Conservation (phyloP, 2,329 filamentous ascomycete species). For the Fusarium verticillioides region DNA sequence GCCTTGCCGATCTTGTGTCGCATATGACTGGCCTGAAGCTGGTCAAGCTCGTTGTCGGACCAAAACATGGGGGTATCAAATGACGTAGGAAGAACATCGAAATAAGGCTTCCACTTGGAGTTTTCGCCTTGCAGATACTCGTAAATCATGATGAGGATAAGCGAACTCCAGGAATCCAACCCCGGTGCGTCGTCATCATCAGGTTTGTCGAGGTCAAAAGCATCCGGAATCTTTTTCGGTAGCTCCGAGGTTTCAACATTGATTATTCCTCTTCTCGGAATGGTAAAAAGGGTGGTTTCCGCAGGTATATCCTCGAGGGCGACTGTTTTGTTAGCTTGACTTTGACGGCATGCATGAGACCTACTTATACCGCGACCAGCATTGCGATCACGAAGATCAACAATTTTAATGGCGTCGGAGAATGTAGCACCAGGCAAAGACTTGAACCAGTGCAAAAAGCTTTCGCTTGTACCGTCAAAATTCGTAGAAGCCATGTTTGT, state of each 20-base stretch:
- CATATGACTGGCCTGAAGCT: conserved; percentile 83
- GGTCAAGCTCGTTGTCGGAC: conserved; percentile 73
- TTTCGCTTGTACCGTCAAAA: conserved; percentile 57
- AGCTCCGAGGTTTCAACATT: conserved; percentile 78
- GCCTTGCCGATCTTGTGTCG: conserved; percentile 79
- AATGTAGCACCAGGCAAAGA: conserved; percentile 63
- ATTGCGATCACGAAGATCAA: conserved; percentile 60
- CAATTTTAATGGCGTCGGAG: conserved; percentile 62
- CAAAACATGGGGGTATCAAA: conserved; percentile 96
- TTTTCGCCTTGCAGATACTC: conserved; percentile 69
- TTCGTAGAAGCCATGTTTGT: conserved; percentile 33
- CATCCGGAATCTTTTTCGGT: conserved; percentile 63
- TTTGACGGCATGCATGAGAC: not conserved
- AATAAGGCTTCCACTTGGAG: conserved; percentile 82
- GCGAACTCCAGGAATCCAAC: conserved; percentile 65
- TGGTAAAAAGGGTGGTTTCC: conserved; percentile 82
- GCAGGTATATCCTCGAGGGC: conserved; percentile 75
- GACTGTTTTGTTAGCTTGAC: conserved; percentile 67
- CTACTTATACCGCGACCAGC: conserved; percentile 68
- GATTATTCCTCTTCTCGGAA: conserved; percentile 78
- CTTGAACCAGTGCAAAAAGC: conserved; percentile 66
- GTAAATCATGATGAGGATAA: conserved; percentile 84
- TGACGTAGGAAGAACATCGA: conserved; percentile 74
- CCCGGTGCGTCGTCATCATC: conserved; percentile 52
- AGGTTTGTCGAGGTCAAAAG: conserved; percentile 57